phyloP scores from a whole-genome alignment of 2,329 filamentous ascomycete species.

The Colletotrichum lindemuthianum region DNA sequence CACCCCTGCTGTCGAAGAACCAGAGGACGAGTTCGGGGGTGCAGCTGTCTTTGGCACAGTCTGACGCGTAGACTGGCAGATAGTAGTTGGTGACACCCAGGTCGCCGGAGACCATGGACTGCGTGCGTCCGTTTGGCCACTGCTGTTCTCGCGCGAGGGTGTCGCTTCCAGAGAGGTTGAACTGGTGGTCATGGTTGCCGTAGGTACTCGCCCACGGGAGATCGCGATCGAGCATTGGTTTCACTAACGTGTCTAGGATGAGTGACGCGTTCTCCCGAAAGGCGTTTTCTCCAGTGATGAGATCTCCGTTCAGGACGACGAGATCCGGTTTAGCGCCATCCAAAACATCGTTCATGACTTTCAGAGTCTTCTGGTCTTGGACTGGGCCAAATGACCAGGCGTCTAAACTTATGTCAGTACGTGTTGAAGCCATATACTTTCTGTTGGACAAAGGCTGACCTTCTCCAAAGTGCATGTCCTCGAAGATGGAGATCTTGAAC shows the following conservation, averaged over 20 bases:
- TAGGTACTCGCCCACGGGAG: slow-evolving; percentile 75
- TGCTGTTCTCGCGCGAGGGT: slow-evolving; percentile 55
- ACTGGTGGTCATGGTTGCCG: slow-evolving; percentile 75
- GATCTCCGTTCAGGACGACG: slow-evolving; percentile 76
- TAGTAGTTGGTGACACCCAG: slow-evolving; percentile 60
- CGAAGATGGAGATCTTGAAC: slow-evolving; percentile 69
- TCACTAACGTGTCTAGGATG: slow-evolving; percentile 69
- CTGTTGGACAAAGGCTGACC: slow-evolving; percentile 49
- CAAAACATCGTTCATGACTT: slow-evolving; percentile 68
- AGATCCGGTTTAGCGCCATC: slow-evolving; percentile 63
- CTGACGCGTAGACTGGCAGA: slow-evolving; percentile 53
- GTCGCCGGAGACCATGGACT: slow-evolving; percentile 50
- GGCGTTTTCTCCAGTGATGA: slow-evolving; percentile 75
- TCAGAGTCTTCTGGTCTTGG: slow-evolving; percentile 66
- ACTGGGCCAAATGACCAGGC: slow-evolving; percentile 57
- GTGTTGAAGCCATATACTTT: not conserved
- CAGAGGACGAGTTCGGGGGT: slow-evolving; percentile 65
- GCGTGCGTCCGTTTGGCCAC: slow-evolving; percentile 51
- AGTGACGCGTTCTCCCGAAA: slow-evolving; percentile 63
- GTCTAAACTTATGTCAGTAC: slow-evolving; percentile 42
- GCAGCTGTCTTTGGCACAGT: slow-evolving; percentile 47
- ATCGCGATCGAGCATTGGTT: slow-evolving; percentile 63
- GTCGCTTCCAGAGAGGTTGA: slow-evolving; percentile 61
- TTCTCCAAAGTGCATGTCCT: slow-evolving; percentile 78
- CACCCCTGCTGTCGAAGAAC: slow-evolving; percentile 77